Conservation (phyloP, 371 early-diverging fungal species). For the Catenaria anguillulae region DNA sequence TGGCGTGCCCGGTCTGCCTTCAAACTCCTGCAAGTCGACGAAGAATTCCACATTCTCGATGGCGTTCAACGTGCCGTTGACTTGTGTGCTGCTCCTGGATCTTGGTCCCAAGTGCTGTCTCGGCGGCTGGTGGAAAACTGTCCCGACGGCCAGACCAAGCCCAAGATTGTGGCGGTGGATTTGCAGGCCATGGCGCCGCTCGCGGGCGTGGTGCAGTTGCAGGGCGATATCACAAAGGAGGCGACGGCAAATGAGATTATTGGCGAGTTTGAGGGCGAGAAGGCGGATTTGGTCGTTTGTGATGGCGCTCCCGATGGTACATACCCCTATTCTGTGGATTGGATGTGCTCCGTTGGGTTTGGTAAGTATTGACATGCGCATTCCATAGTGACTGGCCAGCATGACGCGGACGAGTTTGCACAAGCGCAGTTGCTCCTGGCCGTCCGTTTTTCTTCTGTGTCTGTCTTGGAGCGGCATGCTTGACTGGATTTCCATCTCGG, state of each 20-base stretch:
- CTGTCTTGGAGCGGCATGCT: too few species aligned
- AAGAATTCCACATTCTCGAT: constrained; percentile 77
- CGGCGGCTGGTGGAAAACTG: constrained; percentile 34
- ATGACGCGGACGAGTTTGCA: constrained; percentile 98
- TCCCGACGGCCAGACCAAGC: constrained; percentile 22
- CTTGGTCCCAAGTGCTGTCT: constrained; percentile 96
- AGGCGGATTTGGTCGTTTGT: constrained; percentile 91
- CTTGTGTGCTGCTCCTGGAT: constrained; percentile 98
- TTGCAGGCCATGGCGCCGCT: constrained; percentile 97
- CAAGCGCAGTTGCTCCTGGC: constrained; percentile 90
- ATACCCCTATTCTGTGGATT: not conserved
- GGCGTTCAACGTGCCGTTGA: constrained; percentile 89
- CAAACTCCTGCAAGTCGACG: constrained; percentile 93
- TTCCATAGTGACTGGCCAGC: constrained; percentile 77
- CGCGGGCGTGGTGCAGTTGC: constrained; percentile 80
- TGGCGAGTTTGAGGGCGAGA: constrained; percentile 65
- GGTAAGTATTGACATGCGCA: not conserved
- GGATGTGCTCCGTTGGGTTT: not conserved
- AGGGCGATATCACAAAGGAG: constrained; percentile 97
- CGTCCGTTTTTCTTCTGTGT: constrained; percentile 20
- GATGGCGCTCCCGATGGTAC: constrained; percentile 97
- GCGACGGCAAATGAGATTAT: constrained; percentile 83
- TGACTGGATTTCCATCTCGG: not conserved
- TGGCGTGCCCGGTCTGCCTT: constrained; percentile 97
- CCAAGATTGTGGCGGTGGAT: constrained; percentile 93